phyloP scores from a whole-genome alignment of 2,329 filamentous ascomycete species.

The Exophiala alcalophila region DNA sequence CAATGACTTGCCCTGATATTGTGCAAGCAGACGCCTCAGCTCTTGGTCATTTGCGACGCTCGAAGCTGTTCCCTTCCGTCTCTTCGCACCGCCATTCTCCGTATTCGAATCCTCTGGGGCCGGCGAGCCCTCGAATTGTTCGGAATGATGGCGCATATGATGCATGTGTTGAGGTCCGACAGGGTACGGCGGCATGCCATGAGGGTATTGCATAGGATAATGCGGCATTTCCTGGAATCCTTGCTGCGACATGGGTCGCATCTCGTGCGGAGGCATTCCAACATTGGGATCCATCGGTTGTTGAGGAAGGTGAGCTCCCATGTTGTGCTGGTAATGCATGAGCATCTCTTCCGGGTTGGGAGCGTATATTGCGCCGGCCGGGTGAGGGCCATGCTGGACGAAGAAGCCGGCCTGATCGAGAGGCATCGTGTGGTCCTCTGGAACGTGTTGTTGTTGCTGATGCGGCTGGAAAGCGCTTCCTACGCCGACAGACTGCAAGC shows the following conservation, averaged over 20 bases:
- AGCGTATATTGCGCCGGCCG: conserved; percentile 18
- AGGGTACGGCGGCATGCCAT: conserved; percentile 37
- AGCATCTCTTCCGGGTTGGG: conserved; percentile 26
- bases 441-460: conserved; percentile 30
- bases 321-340: conserved; percentile 26
- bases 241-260: conserved; percentile 28
- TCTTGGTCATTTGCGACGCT: conserved; percentile 51
- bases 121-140: conserved; percentile 39
- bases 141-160: conserved; percentile 32
- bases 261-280: conserved; percentile 26
- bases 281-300: conserved; percentile 16
- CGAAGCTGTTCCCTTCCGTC: conserved; percentile 46
- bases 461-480: conserved; percentile 28
- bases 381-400: conserved; percentile 23
- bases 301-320: conserved; percentile 21
- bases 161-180: conserved; percentile 34
- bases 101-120: conserved; percentile 43
- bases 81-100: conserved; percentile 40
- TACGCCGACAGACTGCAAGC: conserved; percentile 44
- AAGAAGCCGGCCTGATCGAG: conserved; percentile 25
- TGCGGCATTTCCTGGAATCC: conserved; percentile 31
- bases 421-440: conserved; percentile 22
- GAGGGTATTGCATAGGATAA: conserved; percentile 41
- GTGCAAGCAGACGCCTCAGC: conserved; percentile 45
- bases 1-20: conserved; percentile 46